Base-by-base conservation (phyloP, 345 rosid species). In the Combretum micranthum region DNA sequence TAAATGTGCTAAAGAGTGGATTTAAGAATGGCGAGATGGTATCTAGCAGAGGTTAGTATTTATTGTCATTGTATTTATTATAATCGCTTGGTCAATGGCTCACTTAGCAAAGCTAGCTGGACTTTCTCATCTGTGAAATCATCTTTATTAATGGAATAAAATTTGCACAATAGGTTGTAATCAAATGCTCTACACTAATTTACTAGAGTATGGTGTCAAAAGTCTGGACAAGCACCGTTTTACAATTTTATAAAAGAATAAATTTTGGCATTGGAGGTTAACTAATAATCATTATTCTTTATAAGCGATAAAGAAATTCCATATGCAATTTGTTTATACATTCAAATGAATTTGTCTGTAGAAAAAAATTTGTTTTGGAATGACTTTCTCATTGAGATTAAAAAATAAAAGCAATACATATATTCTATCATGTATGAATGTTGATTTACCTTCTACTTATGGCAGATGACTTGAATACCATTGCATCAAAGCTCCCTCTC, bases 21-120 rank as follows among this genome's bases (percentile, higher is more conserved):
- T 73, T 76, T 57, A 57, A 50, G 61, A 63, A 71, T 59, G 75
- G 50, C 49, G 70, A 79, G 75, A 57, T 55, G 44, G 46, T 49
- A 25, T 52, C 55, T 21, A 58, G 60, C 69, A 72, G 61, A 60
- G 87, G 95, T 88, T 61, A 64, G 80, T 64, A 55, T 64, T 25
- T 20, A 39, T 51, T 47, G 22, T 58, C 50, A 54, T 62, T 47
- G 50, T 44, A n/a, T n/a, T 22, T 17, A 47, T 32, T 46, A 57
- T 15, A 20, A 25, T 46, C 46, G 4, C 39, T 47, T 20, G 19
- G 42, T 39, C 20, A 11, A n/a, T 50, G 25, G 26, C 47, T 44
- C 32, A 63, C 44, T 69, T 65, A 43, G 44, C 42, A 13, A 32
- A 20, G 20, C 57, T 37, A 54, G 57, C 44, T 44, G 19, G 42